phyloP scores from a whole-genome alignment of 2,329 filamentous ascomycete species.

The Ascosphaera apis region DNA sequence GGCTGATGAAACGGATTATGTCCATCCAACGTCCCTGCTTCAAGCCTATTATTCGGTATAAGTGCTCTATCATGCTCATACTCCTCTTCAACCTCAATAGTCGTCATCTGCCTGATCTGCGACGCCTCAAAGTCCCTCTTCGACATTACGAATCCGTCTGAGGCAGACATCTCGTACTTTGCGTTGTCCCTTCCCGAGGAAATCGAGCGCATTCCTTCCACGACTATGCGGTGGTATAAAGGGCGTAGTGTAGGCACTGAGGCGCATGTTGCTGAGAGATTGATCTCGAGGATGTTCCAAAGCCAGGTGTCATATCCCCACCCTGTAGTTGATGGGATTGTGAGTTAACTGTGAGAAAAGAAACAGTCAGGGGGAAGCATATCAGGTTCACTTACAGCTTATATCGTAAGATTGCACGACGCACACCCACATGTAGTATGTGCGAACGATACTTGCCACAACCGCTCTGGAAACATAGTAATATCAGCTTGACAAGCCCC shows the following conservation, averaged over 20 bases:
- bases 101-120: background rate
- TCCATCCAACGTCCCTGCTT: background rate
- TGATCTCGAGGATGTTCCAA: constrained; percentile 7
- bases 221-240: constrained; percentile 1
- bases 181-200: background rate
- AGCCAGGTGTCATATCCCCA: constrained; percentile 7
- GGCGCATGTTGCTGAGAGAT: constrained; percentile 8
- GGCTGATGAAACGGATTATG: background rate
- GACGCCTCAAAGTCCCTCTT: background rate
- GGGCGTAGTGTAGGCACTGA: constrained; percentile 7
- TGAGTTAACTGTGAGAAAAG: background rate
- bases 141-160: background rate
- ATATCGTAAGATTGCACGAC: constrained; percentile 5
- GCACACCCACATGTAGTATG: constrained; percentile 4
- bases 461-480: constrained; percentile 3
- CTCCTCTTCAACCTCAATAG: background rate
- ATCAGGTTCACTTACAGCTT: constrained; percentile 5
- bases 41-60: background rate
- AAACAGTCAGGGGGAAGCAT: background rate
- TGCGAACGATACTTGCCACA: constrained; percentile 4
- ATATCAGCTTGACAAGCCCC: too few species aligned
- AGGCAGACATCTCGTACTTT: background rate
- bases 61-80: background rate
- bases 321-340: too few species aligned
- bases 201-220: constrained; percentile 1